Evolutionary conservation across 306 rosid species (phyloP), one percentile per base, ranked within the genome.

Genomic region (Astragalus membranaceus): DNA sequence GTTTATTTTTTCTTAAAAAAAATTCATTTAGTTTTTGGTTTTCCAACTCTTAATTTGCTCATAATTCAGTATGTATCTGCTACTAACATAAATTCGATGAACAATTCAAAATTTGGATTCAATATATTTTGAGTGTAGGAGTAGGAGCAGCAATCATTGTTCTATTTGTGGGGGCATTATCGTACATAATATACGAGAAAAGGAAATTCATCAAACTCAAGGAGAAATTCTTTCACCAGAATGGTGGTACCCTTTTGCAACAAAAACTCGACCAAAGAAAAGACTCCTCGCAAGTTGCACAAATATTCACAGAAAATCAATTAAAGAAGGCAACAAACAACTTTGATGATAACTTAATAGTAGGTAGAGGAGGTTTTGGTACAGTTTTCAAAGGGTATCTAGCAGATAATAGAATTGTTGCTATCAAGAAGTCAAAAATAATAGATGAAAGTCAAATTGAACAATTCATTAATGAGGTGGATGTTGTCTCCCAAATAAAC

Each of bases 181-280:
- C 69, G 13, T 76, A 32, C 63, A 55, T 79, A 9, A 74, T 68
- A 0, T 61, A 68, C 36, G 71, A 50, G 7, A 79, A 37, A 51
- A 75, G 88, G 51, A 81, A 66, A 36, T 12, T 51, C 5, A 51
- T 15, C 26, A 8, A 16, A 16, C 26, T 15, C 0, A 51, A 51
- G 4, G 30, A 16, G 29, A 17, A 15, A 51, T 51, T 51, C 56
- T 16, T 51, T 51, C 10, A 51, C 4, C 5, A 16, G 5, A 16
- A 16, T 17, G 56, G 56, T 0, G 56, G 56, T 51, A 16, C 4
- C 1, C 16, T 51, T 17, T 51, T 51, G 56, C 5, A 16, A 51
- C 26, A 16, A 8, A 4, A 8, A 17, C 29, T 51, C 3, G 2
- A 12, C 1, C 17, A 7, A 51, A 39, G 44, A 39, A 10, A 39